These are phyloP conservation scores for Pichia inconspicua DNA, from an alignment of 1,139 yeast species.

Conservation along the genomic window DNA sequence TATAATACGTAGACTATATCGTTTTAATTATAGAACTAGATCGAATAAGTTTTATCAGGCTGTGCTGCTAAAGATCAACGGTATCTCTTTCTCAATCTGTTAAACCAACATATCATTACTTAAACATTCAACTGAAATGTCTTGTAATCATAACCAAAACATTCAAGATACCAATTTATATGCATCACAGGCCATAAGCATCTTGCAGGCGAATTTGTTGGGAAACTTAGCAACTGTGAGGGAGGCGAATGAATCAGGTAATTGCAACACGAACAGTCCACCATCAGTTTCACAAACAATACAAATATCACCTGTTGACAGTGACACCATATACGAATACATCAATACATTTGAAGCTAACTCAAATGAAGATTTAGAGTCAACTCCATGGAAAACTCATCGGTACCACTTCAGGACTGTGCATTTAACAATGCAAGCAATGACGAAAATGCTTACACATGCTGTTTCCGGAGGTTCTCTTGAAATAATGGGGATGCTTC, in stretches of 20 bases:
- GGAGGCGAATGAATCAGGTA: background rate
- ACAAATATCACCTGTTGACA: background rate
- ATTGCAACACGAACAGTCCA: background rate
- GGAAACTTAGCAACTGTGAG: background rate
- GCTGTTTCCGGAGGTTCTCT: slow-evolving; percentile 83
- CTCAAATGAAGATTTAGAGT: background rate
- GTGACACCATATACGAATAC: background rate
- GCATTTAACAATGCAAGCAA: slow-evolving; percentile 65
- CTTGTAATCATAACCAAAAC: background rate
- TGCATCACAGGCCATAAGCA: background rate
- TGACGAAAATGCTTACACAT: slow-evolving; percentile 73
- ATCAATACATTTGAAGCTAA: background rate
- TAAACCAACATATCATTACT: no score
- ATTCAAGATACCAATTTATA: background rate
- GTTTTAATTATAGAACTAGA: no score
- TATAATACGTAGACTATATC: no score
- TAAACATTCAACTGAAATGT: background rate
- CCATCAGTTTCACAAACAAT: slow-evolving; percentile 4
- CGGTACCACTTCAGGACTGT: slow-evolving; percentile 61
- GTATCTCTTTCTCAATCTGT: background rate
- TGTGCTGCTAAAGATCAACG: background rate
- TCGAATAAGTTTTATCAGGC: background rate
- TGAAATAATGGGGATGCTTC: slow-evolving; percentile 92
- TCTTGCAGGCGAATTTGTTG: background rate
- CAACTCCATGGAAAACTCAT: slow-evolving; percentile 39